Evolutionary conservation across 495 filamentous ascomycete species (phyloP).

Genomic region (Emericellopsis terricola): DNA sequence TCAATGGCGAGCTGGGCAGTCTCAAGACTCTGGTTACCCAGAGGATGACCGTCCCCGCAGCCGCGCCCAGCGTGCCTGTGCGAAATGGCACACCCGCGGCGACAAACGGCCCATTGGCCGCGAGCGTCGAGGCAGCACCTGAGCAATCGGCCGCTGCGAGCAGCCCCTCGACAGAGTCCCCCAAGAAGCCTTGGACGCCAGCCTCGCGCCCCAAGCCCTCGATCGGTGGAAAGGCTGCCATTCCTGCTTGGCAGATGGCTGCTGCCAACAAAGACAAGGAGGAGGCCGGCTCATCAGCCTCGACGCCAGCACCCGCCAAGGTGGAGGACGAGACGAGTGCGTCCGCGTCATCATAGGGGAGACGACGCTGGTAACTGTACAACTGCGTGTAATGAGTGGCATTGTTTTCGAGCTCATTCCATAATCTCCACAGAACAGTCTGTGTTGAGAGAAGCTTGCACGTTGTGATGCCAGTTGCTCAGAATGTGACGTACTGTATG

Average conservation of each 20-base stretch:
- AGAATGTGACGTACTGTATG: too few species aligned
- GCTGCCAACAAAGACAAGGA: conserved; percentile 37
- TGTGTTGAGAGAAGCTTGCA: too few species aligned
- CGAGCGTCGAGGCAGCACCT: conserved; percentile 15
- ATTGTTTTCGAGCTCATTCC: too few species aligned
- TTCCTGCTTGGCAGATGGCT: conserved; percentile 82
- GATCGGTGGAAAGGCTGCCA: conserved; percentile 42
- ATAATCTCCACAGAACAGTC: too few species aligned
- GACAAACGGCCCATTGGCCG: conserved; percentile 4
- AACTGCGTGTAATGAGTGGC: too few species aligned
- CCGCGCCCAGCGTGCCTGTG: conserved; percentile 15
- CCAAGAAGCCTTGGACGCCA: conserved; percentile 14
- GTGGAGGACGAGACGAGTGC: background rate
- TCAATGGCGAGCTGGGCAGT: conserved; percentile 79
- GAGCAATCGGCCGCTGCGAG: conserved; percentile 8
- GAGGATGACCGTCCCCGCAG: conserved; percentile 39
- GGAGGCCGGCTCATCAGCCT: conserved; percentile 10
- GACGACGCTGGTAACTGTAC: too few species aligned
- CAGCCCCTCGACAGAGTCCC: conserved; percentile 13
- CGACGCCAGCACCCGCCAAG: background rate
- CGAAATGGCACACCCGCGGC: conserved; percentile 4
- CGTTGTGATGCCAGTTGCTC: too few species aligned
- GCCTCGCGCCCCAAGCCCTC: too few species aligned
- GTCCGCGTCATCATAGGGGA: background rate
- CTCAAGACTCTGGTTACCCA: conserved; percentile 76